Conservation (phyloP, 805 yeast species). For the Kodamaea jinghongensis region DNA sequence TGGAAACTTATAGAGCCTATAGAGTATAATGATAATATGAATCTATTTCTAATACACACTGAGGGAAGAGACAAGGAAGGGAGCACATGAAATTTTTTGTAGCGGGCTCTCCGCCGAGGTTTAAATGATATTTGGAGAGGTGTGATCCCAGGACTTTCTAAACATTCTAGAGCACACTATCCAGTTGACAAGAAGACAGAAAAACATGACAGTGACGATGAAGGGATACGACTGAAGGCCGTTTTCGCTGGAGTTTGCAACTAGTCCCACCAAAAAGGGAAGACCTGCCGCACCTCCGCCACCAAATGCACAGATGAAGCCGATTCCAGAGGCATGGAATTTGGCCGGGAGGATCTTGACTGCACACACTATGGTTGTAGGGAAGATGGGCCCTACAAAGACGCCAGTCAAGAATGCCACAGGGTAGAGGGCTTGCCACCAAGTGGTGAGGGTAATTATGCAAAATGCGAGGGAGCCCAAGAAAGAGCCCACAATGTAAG, state of each 20-base stretch:
- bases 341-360: conserved; percentile 59
- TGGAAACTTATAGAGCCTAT: not conserved
- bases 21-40: not conserved
- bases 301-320: conserved; percentile 74
- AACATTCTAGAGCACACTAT: conserved; percentile 2
- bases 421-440: conserved; percentile 25
- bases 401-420: conserved; percentile 44
- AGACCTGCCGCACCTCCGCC: conserved; percentile 80
- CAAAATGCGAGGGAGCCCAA: conserved; percentile 29
- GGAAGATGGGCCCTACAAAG: conserved; percentile 55
- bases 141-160: not conserved
- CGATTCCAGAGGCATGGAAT: conserved; percentile 64
- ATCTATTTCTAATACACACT: not conserved
- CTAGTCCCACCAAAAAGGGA: conserved; percentile 61
- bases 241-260: conserved; percentile 33
- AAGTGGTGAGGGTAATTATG: conserved; percentile 30
- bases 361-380: conserved; percentile 67
- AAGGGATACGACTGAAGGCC: conserved; percentile 34
- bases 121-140: too few relatives aligned
- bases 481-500: conserved; percentile 34
- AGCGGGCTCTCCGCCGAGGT: too few relatives aligned
- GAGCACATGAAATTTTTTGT: not conserved
- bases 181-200: conserved; percentile 28
- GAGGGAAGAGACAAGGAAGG: not conserved
- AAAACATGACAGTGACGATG: conserved; percentile 25